Evolutionary conservation across 495 filamentous ascomycete species (phyloP).

Genomic region (Aspergillus taichungensis): DNA sequence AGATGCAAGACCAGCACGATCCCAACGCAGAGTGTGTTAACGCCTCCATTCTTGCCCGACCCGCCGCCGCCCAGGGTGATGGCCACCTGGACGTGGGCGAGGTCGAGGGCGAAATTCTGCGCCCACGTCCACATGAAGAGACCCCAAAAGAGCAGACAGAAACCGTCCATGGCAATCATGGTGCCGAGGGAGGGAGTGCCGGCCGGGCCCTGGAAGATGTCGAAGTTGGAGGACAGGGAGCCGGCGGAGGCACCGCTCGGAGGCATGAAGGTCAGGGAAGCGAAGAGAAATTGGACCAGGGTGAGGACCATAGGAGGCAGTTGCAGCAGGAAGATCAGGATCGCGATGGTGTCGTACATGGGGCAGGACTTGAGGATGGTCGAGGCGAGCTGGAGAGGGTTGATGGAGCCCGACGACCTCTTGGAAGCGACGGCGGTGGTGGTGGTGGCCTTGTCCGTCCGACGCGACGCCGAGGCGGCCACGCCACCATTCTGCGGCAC

Average conservation of each 20-base stretch:
- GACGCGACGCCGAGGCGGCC: conserved; percentile 22
- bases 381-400: conserved; percentile 61
- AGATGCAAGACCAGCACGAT: conserved; percentile 65
- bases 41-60: conserved; percentile 63
- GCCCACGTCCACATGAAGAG: conserved; percentile 82
- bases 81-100: conserved; percentile 95
- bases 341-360: conserved; percentile 91
- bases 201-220: conserved; percentile 64
- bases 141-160: conserved; percentile 72
- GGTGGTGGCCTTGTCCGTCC: conserved; percentile 29
- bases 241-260: conserved; percentile 45
- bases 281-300: conserved; percentile 87
- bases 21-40: conserved; percentile 63
- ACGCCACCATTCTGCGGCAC: conserved; percentile 28
- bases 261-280: conserved; percentile 85
- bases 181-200: conserved; percentile 70
- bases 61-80: conserved; percentile 84
- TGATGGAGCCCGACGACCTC: conserved; percentile 51
- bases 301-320: conserved; percentile 88
- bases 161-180: conserved; percentile 69
- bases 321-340: conserved; percentile 94
- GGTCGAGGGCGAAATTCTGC: conserved; percentile 80
- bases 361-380: conserved; percentile 89
- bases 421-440: conserved; percentile 44
- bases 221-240: conserved; percentile 55